A percentile compares a stretch with the other conserved stretches of the same genome.
Conservation (phyloP, 1,139 yeast species). For the Candida tunisiensis region DNA sequence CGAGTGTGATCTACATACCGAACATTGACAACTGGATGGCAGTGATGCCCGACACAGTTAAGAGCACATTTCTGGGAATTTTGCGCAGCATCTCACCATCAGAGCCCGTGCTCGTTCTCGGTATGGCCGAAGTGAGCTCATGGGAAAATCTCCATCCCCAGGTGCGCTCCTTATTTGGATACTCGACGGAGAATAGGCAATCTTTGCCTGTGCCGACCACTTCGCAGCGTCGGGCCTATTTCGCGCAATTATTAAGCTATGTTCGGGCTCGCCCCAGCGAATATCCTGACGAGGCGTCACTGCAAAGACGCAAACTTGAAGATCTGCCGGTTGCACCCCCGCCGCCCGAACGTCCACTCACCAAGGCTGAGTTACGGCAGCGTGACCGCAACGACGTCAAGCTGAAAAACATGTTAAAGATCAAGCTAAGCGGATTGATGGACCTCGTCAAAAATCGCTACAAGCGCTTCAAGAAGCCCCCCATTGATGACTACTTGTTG, state of each 20-base stretch:
- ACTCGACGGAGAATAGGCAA: slow-evolving; percentile 30
- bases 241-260: slow-evolving; percentile 36
- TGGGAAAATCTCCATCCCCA: slow-evolving; percentile 19
- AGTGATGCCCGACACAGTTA: slow-evolving; percentile 52
- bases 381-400: slow-evolving; percentile 62
- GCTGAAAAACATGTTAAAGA: slow-evolving; percentile 66
- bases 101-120: slow-evolving; percentile 65
- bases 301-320: slow-evolving; percentile 23
- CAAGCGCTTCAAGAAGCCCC: slow-evolving; percentile 79
- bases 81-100: slow-evolving; percentile 51
- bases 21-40: slow-evolving; percentile 64
- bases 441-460: slow-evolving; percentile 76
- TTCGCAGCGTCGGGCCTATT: slow-evolving; percentile 23
- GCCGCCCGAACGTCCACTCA: slow-evolving; percentile 8
- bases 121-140: slow-evolving; percentile 48
- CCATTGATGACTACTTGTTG: slow-evolving; percentile 59
- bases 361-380: slow-evolving; percentile 23
- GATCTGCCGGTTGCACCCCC: slow-evolving; percentile 25
- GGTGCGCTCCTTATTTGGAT: slow-evolving; percentile 35
- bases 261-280: slow-evolving; percentile 48
- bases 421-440: slow-evolving; percentile 76
- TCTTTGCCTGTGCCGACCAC: slow-evolving; percentile 25
- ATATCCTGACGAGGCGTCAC: slow-evolving; percentile 21
- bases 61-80: slow-evolving; percentile 54
- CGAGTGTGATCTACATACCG: slow-evolving; percentile 74